Conservation (phyloP, 345 rosid genomes). For the Linum usitatissimum region DNA sequence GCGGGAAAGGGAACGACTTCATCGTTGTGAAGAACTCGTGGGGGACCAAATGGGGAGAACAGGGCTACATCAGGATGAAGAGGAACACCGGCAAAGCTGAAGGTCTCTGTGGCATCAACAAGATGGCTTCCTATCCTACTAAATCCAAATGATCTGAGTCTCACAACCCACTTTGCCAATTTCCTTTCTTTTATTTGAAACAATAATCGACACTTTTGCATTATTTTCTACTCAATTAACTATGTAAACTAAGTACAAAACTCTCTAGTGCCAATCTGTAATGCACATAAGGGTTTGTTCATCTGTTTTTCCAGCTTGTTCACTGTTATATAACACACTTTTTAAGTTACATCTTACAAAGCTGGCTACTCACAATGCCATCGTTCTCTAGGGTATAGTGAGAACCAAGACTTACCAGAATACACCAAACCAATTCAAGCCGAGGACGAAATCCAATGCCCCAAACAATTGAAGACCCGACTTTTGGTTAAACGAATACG, state of each 20-base stretch:
- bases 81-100: constrained; percentile 65
- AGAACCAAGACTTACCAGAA: too few relatives aligned
- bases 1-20: constrained; percentile 39
- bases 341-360: too few relatives aligned
- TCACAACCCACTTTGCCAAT: not conserved
- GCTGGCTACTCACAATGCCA: too few relatives aligned
- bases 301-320: too few relatives aligned
- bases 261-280: not conserved
- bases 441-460: too few relatives aligned
- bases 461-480: too few relatives aligned
- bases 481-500: too few relatives aligned
- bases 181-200: too few relatives aligned
- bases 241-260: not conserved
- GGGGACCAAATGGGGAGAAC: constrained; percentile 80
- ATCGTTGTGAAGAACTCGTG: constrained; percentile 78
- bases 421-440: too few relatives aligned
- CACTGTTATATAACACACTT: too few relatives aligned
- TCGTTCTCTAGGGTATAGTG: too few relatives aligned
- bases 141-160: constrained; percentile 34
- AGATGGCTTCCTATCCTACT: constrained; percentile 76
- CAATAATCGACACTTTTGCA: not conserved
- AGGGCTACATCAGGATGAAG: constrained; percentile 68
- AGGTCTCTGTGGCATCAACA: constrained; percentile 74
- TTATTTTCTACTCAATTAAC: not conserved
- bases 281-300: not conserved